Percentiles rank a stretch among this genome's conserved stretches.
These are phyloP conservation scores for Coprinopsis sp. DNA, from an alignment of 768 basidiomycete species.

Conservation along the genomic window DNA sequence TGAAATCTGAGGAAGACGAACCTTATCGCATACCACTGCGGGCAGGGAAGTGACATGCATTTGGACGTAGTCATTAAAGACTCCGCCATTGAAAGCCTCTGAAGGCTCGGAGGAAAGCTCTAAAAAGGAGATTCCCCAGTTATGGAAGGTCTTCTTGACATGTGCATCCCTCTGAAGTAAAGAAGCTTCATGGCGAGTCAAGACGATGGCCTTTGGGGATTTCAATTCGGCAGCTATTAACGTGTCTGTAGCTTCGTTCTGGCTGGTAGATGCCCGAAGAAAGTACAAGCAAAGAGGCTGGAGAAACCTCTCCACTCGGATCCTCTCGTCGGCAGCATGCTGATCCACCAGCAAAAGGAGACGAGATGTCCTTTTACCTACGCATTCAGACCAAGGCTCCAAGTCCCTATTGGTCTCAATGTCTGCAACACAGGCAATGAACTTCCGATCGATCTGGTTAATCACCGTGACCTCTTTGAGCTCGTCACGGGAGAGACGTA, in stretches of 20 bases:
- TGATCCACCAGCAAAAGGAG: conserved; percentile 84
- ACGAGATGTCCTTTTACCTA: conserved; percentile 13
- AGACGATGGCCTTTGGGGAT: conserved; percentile 55
- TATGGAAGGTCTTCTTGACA: conserved; percentile 44
- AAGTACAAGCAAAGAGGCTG: conserved; percentile 69
- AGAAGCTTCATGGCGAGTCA: conserved; percentile 61
- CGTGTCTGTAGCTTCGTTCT: conserved; percentile 21
- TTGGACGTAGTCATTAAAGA: conserved; percentile 52
- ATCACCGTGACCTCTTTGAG: conserved; percentile 59
- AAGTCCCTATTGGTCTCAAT: not conserved
- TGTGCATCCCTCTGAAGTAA: conserved; percentile 38
- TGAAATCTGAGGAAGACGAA: conserved; percentile 32
- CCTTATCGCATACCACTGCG: conserved; percentile 70
- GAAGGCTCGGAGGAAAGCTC: conserved; percentile 24
- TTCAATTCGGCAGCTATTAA: conserved; percentile 40
- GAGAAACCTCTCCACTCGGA: conserved; percentile 84
- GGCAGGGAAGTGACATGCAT: conserved; percentile 62
- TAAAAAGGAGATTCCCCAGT: conserved; percentile 68
- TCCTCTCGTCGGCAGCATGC: conserved; percentile 96
- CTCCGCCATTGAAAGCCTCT: conserved; percentile 25
- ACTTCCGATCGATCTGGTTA: conserved; percentile 87
- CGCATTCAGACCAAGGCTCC: conserved; percentile 6
- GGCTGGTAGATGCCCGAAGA: conserved; percentile 36
- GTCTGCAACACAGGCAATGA: conserved; percentile 69
- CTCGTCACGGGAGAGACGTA: conserved; percentile 30